Percentiles rank a stretch among this genome's conserved stretches.
These are phyloP conservation scores for Puccinia hordei DNA, from an alignment of 1,284 basidiomycete genomes.

Conservation along the genomic window DNA sequence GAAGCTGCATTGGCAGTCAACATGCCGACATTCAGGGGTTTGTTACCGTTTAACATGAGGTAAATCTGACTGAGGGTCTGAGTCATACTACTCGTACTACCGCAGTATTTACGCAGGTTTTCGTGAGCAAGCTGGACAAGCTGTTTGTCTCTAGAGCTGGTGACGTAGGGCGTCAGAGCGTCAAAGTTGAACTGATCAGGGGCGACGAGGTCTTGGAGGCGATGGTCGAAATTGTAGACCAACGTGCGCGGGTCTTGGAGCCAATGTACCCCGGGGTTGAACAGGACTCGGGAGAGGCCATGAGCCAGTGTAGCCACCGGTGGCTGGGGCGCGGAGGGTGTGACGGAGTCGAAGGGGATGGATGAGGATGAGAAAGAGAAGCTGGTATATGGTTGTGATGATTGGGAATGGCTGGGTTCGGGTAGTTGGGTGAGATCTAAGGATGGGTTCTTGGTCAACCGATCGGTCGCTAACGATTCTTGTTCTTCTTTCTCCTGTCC, in stretches of 20 bases:
- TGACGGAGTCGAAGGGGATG: constrained; percentile 47
- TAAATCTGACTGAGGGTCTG: constrained; percentile 84
- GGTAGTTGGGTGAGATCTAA: constrained; percentile 37
- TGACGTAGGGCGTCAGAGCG: constrained; percentile 74
- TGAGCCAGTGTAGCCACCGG: constrained; percentile 74
- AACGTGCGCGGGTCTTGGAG: constrained; percentile 80
- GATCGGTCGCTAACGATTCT: constrained; percentile 29
- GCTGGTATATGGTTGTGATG: constrained; percentile 3
- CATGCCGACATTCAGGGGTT: constrained; percentile 57
- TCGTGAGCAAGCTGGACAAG: constrained; percentile 68
- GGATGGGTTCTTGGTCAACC: constrained; percentile 21
- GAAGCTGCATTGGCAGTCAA: constrained; percentile 54
- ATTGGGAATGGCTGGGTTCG: constrained; percentile 18
- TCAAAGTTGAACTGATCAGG: constrained; percentile 90
- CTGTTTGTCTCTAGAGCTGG: constrained; percentile 77
- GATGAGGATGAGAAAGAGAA: constrained; percentile 45
- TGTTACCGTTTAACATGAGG: constrained; percentile 63
- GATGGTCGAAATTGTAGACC: constrained; percentile 81
- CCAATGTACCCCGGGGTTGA: constrained; percentile 91
- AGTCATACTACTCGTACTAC: constrained; percentile 89
- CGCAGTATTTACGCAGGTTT: constrained; percentile 70
- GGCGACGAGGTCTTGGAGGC: constrained; percentile 72
- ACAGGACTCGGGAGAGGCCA: constrained; percentile 77
- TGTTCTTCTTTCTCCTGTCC: constrained; percentile 1
- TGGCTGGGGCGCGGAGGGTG: constrained; percentile 56